These are phyloP conservation scores for Vaccinium corymbosum DNA, from an alignment of 148 eudicot genomes.

Conservation along the genomic window DNA sequence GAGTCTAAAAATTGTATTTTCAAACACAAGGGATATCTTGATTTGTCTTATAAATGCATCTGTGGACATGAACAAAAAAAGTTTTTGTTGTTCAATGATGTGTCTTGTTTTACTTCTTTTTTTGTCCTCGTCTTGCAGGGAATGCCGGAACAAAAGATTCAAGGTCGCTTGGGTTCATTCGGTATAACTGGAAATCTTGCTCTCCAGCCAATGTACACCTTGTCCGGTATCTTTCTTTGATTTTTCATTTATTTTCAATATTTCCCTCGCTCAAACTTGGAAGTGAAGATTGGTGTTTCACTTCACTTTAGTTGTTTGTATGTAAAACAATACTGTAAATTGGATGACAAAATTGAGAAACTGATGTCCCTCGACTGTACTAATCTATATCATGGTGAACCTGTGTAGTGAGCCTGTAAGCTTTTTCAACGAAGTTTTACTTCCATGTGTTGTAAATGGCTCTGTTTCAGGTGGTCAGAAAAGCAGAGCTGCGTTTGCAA, in stretches of 20 bases:
- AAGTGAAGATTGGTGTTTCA: neutral
- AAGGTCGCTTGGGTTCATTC: slow-evolving; percentile 90
- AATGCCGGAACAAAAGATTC: slow-evolving; percentile 93
- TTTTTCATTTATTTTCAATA: neutral
- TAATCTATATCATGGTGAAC: neutral
- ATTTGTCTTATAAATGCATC: neutral
- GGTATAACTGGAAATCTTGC: slow-evolving; percentile 99
- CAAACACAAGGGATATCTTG: neutral
- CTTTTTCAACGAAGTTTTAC: neutral
- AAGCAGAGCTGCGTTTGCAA: slow-evolving; percentile 99
- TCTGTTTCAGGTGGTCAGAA: slow-evolving; percentile 94
- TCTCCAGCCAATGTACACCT: slow-evolving; percentile 98
- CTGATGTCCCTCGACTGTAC: neutral
- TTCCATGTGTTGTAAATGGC: neutral
- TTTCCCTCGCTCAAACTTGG: slow-evolving; percentile 5
- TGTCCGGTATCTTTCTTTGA: slow-evolving; percentile 63
- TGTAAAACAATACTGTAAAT: neutral
- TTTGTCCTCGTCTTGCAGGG: slow-evolving; percentile 48
- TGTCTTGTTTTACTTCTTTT: neutral
- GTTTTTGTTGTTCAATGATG: neutral
- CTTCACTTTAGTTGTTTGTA: neutral
- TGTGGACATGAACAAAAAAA: neutral
- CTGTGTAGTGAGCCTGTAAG: neutral
- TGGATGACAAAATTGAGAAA: neutral
- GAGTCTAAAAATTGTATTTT: neutral